Evolutionary conservation across 2,329 filamentous ascomycete genomes (phyloP), one percentile per base, ranked within the genome.

Genomic region (Aspergillus sp.): DNA sequence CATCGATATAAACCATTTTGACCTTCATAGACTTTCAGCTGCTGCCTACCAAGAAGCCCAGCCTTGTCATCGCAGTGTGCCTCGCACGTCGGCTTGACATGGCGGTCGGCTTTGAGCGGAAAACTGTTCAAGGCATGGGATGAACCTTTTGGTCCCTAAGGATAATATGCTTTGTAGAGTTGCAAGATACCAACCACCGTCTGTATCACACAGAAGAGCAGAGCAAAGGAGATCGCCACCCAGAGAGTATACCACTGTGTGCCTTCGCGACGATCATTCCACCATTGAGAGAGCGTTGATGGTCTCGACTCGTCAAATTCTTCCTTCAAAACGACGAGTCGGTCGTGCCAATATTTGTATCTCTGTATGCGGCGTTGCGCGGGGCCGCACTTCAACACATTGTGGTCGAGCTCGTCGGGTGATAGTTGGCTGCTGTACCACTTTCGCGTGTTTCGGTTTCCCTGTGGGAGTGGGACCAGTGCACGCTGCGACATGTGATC

Each of bases 181-280:
- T 82, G 80, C 53, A 82, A 48, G 11, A 71, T 78, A 8, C 80
- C 76, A 64, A 80, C 76, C 45, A 83, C 52, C 54, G 72, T 73
- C 67, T 83, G 75, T 13, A 80, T 63, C 15, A 82, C 19, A 3
- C 80, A 74, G 67, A 83, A 79, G 53, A 79, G 69, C 6, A 76
- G 67, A 0, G 75, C 80, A 23, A 79, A 66, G 1, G 67, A 49
- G 1, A 81, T 70, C 0, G 78, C 80, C 3, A 82, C 72, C 81
- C 81, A 83, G 54, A 82, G 80, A 1, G 52, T 77, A 15, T 64
- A 82, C 79, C 80, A 82, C 54, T 82, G 80, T 0, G 77, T 74
- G 0, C 76, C 72, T 31, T 80, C 78, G 1, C 81, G 64, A 4
- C 75, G 63, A 60, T 82, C 80, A 55, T 75, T 67, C 80, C 81